Base-by-base conservation (phyloP, 306 rosid genomes). In the Hippophae gyantsensis region DNA sequence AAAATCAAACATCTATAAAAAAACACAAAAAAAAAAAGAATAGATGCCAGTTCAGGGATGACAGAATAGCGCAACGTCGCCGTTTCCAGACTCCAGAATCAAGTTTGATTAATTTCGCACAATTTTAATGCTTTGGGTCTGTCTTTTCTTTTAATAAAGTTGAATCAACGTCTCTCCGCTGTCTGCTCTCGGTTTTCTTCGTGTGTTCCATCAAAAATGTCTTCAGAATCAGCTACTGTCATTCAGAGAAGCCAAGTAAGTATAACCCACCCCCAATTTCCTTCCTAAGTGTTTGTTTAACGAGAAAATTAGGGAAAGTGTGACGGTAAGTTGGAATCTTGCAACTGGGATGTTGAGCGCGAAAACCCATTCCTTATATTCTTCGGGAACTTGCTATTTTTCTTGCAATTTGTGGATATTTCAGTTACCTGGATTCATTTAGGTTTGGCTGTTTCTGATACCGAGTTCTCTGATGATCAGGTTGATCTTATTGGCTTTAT, bases 401-500 rank as follows among this genome's bases (percentile, higher is more conserved):
- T 6, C 38, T 6, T 51, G 25, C 13, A 59, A 52, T 10, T 27
- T 61, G 6, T 5, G 38, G 18, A 4, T 50, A 23, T 13, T 46
- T 58, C 18, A 57, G 38, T 42, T 8, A 67, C 7, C 61, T 12
- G 9, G 45, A 54, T 56, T 10, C 11, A 40, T 62, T 18, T 41
- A 14, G 45, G 60, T 41, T 38, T 13, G 14, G 40, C 32, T 42
- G 60, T 48, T 67, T 74, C 55, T 67, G 69, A 56, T 48, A n/a
- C 43, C 61, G 38, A 10, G 8, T 55, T 64, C 51, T 62, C 32
- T 65, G 50, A 10, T 74, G 54, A 49, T 73, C 74, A 92, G 99
- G 95, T 84, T 71, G 99, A 92, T 86, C 86, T 92, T 18, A 61
- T 89, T 51, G 99, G 88, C 85, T 92, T 88, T 78, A 78, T 92